Conservation (phyloP, 257 asterid genomes). For the Solanum clarkiae region DNA sequence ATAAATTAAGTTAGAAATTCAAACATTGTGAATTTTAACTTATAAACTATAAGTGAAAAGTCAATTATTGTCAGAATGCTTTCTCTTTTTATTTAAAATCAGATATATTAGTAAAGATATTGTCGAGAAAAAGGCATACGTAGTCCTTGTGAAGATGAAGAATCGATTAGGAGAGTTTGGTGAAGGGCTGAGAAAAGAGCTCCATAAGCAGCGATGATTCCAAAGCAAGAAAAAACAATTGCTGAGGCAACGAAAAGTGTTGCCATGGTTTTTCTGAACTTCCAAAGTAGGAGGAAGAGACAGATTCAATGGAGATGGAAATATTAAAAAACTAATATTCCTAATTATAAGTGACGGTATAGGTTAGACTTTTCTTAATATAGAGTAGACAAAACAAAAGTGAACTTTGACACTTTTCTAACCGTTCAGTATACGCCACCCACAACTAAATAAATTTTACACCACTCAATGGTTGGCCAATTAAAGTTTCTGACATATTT, state of each 20-base stretch:
- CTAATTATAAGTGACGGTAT: background rate
- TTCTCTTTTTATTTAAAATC: background rate
- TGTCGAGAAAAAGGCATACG: background rate
- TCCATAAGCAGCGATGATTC: constrained; percentile 5
- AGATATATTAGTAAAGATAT: background rate
- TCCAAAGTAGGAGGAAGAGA: background rate
- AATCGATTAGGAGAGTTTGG: constrained; percentile 14
- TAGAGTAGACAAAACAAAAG: background rate
- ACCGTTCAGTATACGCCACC: background rate
- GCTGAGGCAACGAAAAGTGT: background rate
- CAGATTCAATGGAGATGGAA: background rate
- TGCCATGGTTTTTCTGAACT: background rate
- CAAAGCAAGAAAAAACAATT: constrained; percentile 13
- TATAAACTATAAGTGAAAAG: too few species aligned
- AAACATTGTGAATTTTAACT: too few species aligned
- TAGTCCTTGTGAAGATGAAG: constrained; percentile 17
- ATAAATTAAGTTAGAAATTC: too few species aligned
- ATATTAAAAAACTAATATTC: background rate
- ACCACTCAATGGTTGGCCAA: background rate
- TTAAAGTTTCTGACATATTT: background rate
- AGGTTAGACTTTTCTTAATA: background rate
- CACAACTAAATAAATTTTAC: background rate
- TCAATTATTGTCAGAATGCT: too few species aligned
- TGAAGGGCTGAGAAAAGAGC: constrained; percentile 21
- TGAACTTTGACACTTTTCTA: background rate